These are phyloP conservation scores for Isabelozyma pseudorhagii DNA, from an alignment of 805 yeast genomes.

Conservation along the genomic window DNA sequence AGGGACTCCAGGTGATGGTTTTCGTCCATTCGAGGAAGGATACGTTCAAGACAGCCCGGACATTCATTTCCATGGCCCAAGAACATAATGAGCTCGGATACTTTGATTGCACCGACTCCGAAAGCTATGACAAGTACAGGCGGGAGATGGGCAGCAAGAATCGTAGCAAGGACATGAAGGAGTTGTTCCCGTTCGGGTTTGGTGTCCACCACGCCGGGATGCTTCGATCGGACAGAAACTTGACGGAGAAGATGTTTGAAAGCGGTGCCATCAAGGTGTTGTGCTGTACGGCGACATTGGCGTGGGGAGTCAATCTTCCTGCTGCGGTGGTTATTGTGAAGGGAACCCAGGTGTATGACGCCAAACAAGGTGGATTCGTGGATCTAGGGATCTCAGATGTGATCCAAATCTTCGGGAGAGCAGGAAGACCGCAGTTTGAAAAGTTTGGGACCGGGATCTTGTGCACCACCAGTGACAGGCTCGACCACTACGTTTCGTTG, in stretches of 20 bases:
- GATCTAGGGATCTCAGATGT: slow-evolving; percentile 96
- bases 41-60: slow-evolving; percentile 78
- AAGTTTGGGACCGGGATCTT: slow-evolving; percentile 88
- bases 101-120: slow-evolving; percentile 55
- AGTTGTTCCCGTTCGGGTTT: slow-evolving; percentile 76
- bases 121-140: slow-evolving; percentile 40
- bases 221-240: slow-evolving; percentile 84
- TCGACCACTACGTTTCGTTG: slow-evolving; percentile 86
- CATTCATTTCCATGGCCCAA: slow-evolving; percentile 66
- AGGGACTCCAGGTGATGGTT: slow-evolving; percentile 90
- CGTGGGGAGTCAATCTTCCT: slow-evolving; percentile 99
- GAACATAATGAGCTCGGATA: slow-evolving; percentile 52
- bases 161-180: slow-evolving; percentile 75
- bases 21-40: slow-evolving; percentile 96
- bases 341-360: slow-evolving; percentile 94
- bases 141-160: slow-evolving; percentile 68
- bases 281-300: slow-evolving; percentile 95
- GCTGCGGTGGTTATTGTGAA: slow-evolving; percentile 96
- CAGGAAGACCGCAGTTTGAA: slow-evolving; percentile 98
- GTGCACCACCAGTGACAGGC: slow-evolving; percentile 74
- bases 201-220: slow-evolving; percentile 98
- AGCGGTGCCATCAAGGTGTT: slow-evolving; percentile 84
- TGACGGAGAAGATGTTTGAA: slow-evolving; percentile 84
- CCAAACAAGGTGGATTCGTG: slow-evolving; percentile 90
- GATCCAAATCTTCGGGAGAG: slow-evolving; percentile 97